Percentiles rank a stretch among this genome's conserved stretches.
phyloP scores from a whole-genome alignment of 768 basidiomycete species.

The Russula lepida region DNA sequence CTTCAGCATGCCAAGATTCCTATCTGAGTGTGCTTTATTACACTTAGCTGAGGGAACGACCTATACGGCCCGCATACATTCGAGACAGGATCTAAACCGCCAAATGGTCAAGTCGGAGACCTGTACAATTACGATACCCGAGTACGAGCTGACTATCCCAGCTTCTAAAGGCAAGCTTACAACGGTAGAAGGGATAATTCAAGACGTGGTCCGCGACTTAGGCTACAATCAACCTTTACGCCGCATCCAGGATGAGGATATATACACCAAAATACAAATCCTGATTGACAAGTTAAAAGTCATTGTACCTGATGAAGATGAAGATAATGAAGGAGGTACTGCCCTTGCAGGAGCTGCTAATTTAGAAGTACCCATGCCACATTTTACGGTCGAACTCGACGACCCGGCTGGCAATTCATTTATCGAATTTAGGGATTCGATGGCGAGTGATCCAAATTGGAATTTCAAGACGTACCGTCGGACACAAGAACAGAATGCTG shows the following conservation, averaged over 20 bases:
- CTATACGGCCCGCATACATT: slow-evolving; percentile 73
- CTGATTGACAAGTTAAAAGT: slow-evolving; percentile 59
- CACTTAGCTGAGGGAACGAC: slow-evolving; percentile 66
- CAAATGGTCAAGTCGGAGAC: slow-evolving; percentile 86
- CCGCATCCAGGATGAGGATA: slow-evolving; percentile 63
- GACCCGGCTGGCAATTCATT: slow-evolving; percentile 97
- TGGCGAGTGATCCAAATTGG: slow-evolving; percentile 85
- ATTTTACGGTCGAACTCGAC: slow-evolving; percentile 79
- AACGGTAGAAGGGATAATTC: slow-evolving; percentile 90
- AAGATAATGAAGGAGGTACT: slow-evolving; percentile 36
- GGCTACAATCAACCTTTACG: slow-evolving; percentile 76
- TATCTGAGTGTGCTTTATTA: background rate
- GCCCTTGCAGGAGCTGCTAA: slow-evolving; percentile 29
- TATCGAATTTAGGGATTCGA: slow-evolving; percentile 79
- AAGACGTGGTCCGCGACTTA: slow-evolving; percentile 76
- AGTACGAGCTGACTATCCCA: slow-evolving; percentile 87
- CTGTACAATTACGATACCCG: slow-evolving; percentile 76
- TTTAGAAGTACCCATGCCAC: slow-evolving; percentile 47
- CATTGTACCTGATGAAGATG: slow-evolving; percentile 50
- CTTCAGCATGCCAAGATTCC: background rate
- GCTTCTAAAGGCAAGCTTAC: slow-evolving; percentile 86
- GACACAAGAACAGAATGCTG: slow-evolving; percentile 70
- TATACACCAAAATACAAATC: slow-evolving; percentile 63
- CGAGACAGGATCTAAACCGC: slow-evolving; percentile 74
- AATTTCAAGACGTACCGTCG: slow-evolving; percentile 74